phyloP scores from a whole-genome alignment of 2,329 filamentous ascomycete species.

The Aspergillus piperis region DNA sequence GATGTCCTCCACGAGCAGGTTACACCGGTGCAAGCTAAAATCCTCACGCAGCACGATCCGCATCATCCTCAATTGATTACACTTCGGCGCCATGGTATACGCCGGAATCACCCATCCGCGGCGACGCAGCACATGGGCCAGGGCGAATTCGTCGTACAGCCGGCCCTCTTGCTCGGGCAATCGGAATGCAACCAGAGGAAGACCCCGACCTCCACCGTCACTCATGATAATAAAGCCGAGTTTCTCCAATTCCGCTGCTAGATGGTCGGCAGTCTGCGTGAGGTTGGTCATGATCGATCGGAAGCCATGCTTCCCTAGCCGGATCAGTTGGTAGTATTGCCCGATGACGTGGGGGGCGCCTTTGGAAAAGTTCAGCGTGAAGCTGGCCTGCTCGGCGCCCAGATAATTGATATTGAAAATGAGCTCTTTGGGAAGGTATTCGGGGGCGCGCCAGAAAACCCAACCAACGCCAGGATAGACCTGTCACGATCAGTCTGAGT shows the following conservation, averaged over 20 bases:
- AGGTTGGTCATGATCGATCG: conserved; percentile 70
- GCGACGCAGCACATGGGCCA: conserved; percentile 79
- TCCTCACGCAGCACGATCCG: conserved; percentile 89
- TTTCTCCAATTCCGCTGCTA: conserved; percentile 68
- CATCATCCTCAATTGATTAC: conserved; percentile 81
- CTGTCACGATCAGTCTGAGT: conserved; percentile 6
- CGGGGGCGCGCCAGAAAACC: conserved; percentile 69
- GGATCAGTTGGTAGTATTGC: conserved; percentile 73
- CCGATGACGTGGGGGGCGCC: conserved; percentile 69
- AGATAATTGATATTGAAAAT: conserved; percentile 73
- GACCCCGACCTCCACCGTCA: conserved; percentile 69
- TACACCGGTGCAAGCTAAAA: conserved; percentile 77
- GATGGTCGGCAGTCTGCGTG: conserved; percentile 82
- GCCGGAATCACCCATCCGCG: conserved; percentile 90
- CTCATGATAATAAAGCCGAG: conserved; percentile 88
- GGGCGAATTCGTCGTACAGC: conserved; percentile 70
- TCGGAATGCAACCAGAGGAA: conserved; percentile 87
- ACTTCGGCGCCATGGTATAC: conserved; percentile 93
- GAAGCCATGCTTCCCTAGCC: conserved; percentile 68
- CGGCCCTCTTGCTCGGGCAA: conserved; percentile 59
- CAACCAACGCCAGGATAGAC: conserved; percentile 69
- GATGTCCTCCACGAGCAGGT: conserved; percentile 74
- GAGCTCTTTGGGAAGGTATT: conserved; percentile 65
- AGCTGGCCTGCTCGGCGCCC: conserved; percentile 70
- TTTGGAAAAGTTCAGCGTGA: conserved; percentile 71